A percentile compares a stretch with the other conserved stretches of the same genome.
These are phyloP conservation scores for Solanum piurae DNA, from an alignment of 257 asterid species.

Conservation along the genomic window DNA sequence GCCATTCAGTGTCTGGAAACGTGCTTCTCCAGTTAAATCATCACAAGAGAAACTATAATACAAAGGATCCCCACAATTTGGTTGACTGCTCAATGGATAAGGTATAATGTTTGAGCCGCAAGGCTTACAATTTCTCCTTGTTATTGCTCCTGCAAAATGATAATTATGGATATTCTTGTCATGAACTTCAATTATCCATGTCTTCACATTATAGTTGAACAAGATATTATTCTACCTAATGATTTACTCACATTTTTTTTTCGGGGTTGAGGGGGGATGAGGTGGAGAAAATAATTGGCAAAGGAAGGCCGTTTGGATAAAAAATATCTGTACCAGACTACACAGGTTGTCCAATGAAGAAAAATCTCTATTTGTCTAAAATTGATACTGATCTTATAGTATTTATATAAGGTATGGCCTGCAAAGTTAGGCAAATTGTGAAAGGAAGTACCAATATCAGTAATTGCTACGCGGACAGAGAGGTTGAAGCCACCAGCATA, in stretches of 20 bases:
- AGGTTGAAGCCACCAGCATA: neutral
- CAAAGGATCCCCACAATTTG: slow-evolving; percentile 13
- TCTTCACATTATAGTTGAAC: neutral
- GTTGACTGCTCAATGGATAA: slow-evolving; percentile 10
- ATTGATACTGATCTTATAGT: neutral
- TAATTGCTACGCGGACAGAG: slow-evolving; percentile 3
- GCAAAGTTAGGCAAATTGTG: neutral
- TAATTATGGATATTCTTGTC: neutral
- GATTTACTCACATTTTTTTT: neutral
- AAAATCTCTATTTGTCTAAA: neutral
- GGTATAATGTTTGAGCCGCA: slow-evolving; percentile 6
- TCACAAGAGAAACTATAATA: slow-evolving; percentile 6
- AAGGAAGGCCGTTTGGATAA: neutral
- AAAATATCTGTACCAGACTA: neutral
- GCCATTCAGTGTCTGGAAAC: neutral
- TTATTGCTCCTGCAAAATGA: neutral
- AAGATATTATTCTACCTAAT: neutral
- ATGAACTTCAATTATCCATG: neutral
- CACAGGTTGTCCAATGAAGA: neutral
- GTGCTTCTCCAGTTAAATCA: neutral
- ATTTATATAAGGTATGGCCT: neutral
- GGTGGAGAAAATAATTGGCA: neutral
- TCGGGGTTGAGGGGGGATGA: neutral
- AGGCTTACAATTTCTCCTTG: neutral
- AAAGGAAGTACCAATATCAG: slow-evolving; percentile 5